A percentile compares a stretch with the other conserved stretches of the same genome.
Evolutionary conservation across 306 rosid species (phyloP).

Genomic region (Heteromeles arbutifolia): DNA sequence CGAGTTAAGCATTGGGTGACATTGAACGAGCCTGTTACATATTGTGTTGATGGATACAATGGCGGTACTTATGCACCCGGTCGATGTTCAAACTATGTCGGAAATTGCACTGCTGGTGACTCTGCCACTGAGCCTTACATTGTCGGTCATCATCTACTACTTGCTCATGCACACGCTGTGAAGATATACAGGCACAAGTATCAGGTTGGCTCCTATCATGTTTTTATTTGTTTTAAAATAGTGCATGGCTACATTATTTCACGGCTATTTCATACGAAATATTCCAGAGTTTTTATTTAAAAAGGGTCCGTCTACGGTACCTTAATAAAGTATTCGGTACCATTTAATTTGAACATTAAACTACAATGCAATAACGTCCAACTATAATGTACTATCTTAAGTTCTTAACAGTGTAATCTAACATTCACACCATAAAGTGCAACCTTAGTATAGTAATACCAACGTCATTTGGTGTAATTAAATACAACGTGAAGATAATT

Average conservation of each 20-base stretch:
- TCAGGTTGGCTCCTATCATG: slow-evolving; percentile 17
- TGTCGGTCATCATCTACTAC: slow-evolving; percentile 30
- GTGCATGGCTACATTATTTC: background rate
- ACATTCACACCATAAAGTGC: too few relatives aligned
- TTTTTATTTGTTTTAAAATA: too few relatives aligned
- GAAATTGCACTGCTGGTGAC: slow-evolving; percentile 33
- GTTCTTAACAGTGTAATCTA: too few relatives aligned
- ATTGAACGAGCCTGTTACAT: slow-evolving; percentile 31
- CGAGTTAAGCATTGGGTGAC: slow-evolving; percentile 39
- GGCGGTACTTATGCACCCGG: slow-evolving; percentile 33
- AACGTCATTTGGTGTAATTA: too few relatives aligned
- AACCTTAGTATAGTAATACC: too few relatives aligned
- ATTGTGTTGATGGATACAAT: slow-evolving; percentile 12
- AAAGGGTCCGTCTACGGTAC: too few relatives aligned
- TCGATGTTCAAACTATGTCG: slow-evolving; percentile 34
- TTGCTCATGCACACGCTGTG: slow-evolving; percentile 31
- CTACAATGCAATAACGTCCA: too few relatives aligned
- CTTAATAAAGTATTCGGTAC: too few relatives aligned
- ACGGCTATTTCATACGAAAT: background rate
- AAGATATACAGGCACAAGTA: slow-evolving; percentile 22
- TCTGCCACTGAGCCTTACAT: slow-evolving; percentile 42
- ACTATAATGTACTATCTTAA: too few relatives aligned
- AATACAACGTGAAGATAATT: too few relatives aligned
- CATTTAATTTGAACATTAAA: too few relatives aligned
- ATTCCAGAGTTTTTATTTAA: background rate